phyloP scores from a whole-genome alignment of 2,329 filamentous ascomycete genomes.

The Trichoderma simmonsii region DNA sequence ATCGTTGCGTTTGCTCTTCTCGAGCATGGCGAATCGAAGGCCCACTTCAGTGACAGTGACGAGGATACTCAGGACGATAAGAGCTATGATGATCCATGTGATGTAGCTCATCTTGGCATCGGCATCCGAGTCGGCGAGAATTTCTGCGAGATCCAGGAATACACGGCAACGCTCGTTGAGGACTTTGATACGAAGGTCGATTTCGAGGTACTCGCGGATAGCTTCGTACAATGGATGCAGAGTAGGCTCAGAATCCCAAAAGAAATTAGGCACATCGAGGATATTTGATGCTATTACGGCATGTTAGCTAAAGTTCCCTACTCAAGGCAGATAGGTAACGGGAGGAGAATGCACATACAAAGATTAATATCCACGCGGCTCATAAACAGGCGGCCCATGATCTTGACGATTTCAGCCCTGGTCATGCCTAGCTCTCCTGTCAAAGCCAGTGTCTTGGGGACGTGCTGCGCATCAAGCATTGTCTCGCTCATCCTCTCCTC shows the following conservation, averaged over 20 bases:
- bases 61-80: slow-evolving; percentile 86
- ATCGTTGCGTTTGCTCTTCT: slow-evolving; percentile 27
- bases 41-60: slow-evolving; percentile 89
- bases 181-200: slow-evolving; percentile 91
- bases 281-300: slow-evolving; percentile 71
- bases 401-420: slow-evolving; percentile 84
- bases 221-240: slow-evolving; percentile 91
- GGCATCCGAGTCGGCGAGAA: slow-evolving; percentile 85
- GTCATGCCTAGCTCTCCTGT: slow-evolving; percentile 91
- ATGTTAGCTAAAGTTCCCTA: not conserved
- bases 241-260: slow-evolving; percentile 96
- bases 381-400: slow-evolving; percentile 86
- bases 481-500: slow-evolving; percentile 94
- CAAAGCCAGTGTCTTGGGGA: slow-evolving; percentile 82
- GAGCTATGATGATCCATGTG: slow-evolving; percentile 96
- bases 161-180: slow-evolving; percentile 96
- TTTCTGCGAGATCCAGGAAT: slow-evolving; percentile 93
- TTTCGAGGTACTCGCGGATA: slow-evolving; percentile 95
- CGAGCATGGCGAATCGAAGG: slow-evolving; percentile 75
- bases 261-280: slow-evolving; percentile 93
- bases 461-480: slow-evolving; percentile 88
- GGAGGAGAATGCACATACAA: slow-evolving; percentile 57
- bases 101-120: slow-evolving; percentile 94
- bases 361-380: slow-evolving; percentile 95
- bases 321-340: too few relatives aligned